These are phyloP conservation scores for Solanum hybrid DNA, from an alignment of 305 asterid species.

Conservation along the genomic window DNA sequence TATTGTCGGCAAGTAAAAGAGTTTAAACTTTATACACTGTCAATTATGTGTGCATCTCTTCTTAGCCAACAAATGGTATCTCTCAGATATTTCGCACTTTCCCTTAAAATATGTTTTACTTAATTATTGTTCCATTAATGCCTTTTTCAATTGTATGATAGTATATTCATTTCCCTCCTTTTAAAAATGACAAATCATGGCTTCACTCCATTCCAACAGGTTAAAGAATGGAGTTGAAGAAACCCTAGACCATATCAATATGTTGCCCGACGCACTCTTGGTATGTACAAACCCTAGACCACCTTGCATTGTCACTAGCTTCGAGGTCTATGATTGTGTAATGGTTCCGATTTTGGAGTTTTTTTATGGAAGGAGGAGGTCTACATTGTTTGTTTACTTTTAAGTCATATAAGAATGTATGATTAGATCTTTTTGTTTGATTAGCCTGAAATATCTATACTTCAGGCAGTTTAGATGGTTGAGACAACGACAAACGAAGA, in stretches of 20 bases:
- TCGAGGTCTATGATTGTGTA: too few relatives aligned
- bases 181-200: not conserved
- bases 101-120: not conserved
- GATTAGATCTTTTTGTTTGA: too few relatives aligned
- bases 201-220: not conserved
- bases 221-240: not conserved
- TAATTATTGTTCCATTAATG: not conserved
- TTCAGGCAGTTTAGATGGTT: too few relatives aligned
- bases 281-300: not conserved
- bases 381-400: too few relatives aligned
- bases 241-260: not conserved
- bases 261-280: too few relatives aligned
- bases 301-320: too few relatives aligned
- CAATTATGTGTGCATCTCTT: not conserved
- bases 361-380: too few relatives aligned
- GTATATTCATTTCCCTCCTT: not conserved
- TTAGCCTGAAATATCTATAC: too few relatives aligned
- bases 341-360: too few relatives aligned
- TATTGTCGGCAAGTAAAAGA: not conserved
- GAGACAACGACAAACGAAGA: too few relatives aligned
- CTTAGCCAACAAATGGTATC: not conserved
- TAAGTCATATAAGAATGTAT: too few relatives aligned
- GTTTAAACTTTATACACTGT: too few relatives aligned
- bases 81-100: not conserved
- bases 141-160: not conserved